Conservation (phyloP, 2,329 filamentous ascomycete species). For the Pezicula carpinea region DNA sequence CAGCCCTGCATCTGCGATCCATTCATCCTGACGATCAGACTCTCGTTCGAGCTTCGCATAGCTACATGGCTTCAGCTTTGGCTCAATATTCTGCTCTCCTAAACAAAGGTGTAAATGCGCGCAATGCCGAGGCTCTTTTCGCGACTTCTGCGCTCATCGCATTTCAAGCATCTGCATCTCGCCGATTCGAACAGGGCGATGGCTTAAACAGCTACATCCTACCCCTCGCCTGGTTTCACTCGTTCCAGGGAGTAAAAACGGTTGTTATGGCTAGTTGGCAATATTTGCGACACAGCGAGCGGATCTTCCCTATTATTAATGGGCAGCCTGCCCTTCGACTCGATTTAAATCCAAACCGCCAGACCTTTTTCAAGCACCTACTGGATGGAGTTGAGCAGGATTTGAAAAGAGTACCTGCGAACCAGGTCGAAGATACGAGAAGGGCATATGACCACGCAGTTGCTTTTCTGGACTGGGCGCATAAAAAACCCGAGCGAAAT, state of each 20-base stretch:
- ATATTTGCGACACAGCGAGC: constrained; percentile 53
- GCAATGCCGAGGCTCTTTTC: constrained; percentile 60
- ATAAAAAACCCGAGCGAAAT: constrained; percentile 53
- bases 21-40: constrained; percentile 52
- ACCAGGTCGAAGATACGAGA: constrained; percentile 30
- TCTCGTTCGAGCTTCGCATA: constrained; percentile 57
- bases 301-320: constrained; percentile 58
- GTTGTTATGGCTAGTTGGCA: constrained; percentile 61
- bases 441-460: constrained; percentile 60
- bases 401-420: constrained; percentile 31
- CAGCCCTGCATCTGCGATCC: constrained; percentile 57
- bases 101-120: constrained; percentile 49
- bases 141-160: constrained; percentile 60
- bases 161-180: constrained; percentile 60
- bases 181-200: constrained; percentile 58
- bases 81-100: constrained; percentile 55
- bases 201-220: constrained; percentile 46
- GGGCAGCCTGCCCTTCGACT: constrained; percentile 59
- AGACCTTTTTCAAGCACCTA: constrained; percentile 57
- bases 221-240: constrained; percentile 62
- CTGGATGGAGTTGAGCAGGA: constrained; percentile 55
- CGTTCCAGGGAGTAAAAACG: constrained; percentile 63
- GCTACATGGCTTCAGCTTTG: constrained; percentile 60
- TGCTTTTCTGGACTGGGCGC: constrained; percentile 63
- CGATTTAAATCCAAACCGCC: constrained; percentile 47